Percentiles rank a stretch among this genome's conserved stretches.
Evolutionary conservation across 495 filamentous ascomycete genomes (phyloP).

Genomic region (Aspergillus incahuasiensis): DNA sequence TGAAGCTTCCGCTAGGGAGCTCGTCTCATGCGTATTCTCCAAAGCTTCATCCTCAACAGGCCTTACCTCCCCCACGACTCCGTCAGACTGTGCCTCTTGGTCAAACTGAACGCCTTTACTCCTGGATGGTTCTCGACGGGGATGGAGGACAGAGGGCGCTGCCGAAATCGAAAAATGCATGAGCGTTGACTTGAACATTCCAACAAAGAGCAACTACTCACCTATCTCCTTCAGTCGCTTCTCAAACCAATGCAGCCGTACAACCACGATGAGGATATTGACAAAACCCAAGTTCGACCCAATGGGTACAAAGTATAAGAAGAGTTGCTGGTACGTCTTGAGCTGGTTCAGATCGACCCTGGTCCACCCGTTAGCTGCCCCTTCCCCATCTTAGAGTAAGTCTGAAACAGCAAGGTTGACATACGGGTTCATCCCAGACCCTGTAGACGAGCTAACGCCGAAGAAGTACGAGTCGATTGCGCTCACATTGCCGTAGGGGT

Average conservation of each 20-base stretch:
- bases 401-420: constrained; percentile 6
- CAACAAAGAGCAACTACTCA: background rate
- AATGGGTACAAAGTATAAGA: constrained; percentile 32
- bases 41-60: background rate
- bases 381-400: background rate
- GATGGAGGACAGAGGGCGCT: constrained; percentile 12
- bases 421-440: constrained; percentile 40
- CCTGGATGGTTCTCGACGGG: background rate
- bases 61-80: background rate
- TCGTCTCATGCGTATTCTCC: background rate
- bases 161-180: background rate
- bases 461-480: constrained; percentile 44
- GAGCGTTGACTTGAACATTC: background rate
- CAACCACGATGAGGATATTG: constrained; percentile 32
- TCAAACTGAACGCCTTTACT: background rate
- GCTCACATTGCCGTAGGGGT: constrained; percentile 37
- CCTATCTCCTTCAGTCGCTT: constrained; percentile 23
- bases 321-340: constrained; percentile 39
- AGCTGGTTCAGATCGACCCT: constrained; percentile 34
- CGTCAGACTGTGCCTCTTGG: constrained; percentile 6
- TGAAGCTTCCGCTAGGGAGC: background rate
- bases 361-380: background rate
- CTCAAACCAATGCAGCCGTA: constrained; percentile 34
- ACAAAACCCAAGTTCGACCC: constrained; percentile 32
- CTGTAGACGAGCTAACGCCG: constrained; percentile 37